Evolutionary conservation across 345 rosid genomes (phyloP).

Genomic region (Melaleuca alternifolia): DNA sequence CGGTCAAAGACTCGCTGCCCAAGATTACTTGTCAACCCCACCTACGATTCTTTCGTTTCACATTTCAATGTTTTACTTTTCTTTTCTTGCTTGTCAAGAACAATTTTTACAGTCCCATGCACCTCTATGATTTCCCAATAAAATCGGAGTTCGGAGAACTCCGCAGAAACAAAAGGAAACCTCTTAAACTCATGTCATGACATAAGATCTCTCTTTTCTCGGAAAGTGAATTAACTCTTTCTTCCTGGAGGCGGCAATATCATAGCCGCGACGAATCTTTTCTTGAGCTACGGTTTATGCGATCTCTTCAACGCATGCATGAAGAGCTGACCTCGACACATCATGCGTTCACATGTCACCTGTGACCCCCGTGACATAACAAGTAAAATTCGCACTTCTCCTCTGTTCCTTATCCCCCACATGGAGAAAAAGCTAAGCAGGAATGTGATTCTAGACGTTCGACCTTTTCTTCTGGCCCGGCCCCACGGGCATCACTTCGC

Average conservation of each 20-base stretch:
- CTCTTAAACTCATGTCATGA: not conserved
- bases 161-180: not conserved
- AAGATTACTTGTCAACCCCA: not conserved
- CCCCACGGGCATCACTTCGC: not conserved
- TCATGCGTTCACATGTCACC: not conserved
- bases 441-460: not conserved
- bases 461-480: not conserved
- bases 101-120: not conserved
- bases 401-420: not conserved
- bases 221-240: not conserved
- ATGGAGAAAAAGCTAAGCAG: not conserved
- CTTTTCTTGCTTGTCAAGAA: not conserved
- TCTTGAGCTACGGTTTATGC: not conserved
- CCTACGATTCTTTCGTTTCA: not conserved
- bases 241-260: not conserved
- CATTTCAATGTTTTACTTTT: not conserved
- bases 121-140: not conserved
- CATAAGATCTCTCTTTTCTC: not conserved
- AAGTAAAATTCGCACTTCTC: not conserved
- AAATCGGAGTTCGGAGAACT: not conserved
- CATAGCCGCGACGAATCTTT: not conserved
- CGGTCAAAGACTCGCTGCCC: not conserved
- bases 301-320: not conserved
- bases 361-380: not conserved
- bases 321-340: not conserved